Percentiles rank a stretch among this genome's conserved stretches.
These are phyloP conservation scores for Fusarium citri DNA, from an alignment of 2,329 filamentous ascomycete species.

Conservation along the genomic window DNA sequence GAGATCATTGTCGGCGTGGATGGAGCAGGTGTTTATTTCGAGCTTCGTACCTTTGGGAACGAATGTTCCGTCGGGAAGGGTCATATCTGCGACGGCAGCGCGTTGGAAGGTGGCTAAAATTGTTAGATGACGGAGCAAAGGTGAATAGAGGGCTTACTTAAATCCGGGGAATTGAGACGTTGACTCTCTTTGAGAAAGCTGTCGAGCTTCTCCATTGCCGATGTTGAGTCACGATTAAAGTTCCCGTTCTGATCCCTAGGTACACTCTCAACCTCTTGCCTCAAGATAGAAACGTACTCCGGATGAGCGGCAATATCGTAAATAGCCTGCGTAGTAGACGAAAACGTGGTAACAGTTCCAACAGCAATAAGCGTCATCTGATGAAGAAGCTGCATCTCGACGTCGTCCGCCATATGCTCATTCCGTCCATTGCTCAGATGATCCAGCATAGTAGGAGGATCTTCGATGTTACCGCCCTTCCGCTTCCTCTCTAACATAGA, in stretches of 20 bases:
- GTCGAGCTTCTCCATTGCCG: conserved; percentile 34
- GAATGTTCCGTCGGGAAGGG: conserved; percentile 26
- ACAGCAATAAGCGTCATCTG: conserved; percentile 30
- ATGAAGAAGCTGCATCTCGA: conserved; percentile 14
- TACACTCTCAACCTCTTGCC: conserved; percentile 18
- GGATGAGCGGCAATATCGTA: conserved; percentile 38
- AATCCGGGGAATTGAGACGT: conserved; percentile 35
- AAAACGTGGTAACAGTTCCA: conserved; percentile 33
- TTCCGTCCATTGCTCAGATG: conserved; percentile 18
- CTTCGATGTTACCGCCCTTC: background rate
- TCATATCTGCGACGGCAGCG: conserved; percentile 14
- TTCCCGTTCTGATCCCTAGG: background rate
- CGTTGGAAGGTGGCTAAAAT: background rate
- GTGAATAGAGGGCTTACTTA: background rate
- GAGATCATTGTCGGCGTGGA: conserved; percentile 16
- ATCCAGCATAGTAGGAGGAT: conserved; percentile 5
- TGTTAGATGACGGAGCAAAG: rapidly evolving
- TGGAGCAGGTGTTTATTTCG: conserved; percentile 35
- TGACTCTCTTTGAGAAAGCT: conserved; percentile 43
- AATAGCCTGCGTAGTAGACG: conserved; percentile 33
- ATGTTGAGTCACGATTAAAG: background rate
- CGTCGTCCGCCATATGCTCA: background rate
- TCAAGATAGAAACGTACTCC: conserved; percentile 20
- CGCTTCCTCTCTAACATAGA: background rate
- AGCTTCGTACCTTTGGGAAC: conserved; percentile 34